These are phyloP conservation scores for Neocucurbitaria cava DNA, from an alignment of 2,329 filamentous ascomycete species.

Conservation along the genomic window DNA sequence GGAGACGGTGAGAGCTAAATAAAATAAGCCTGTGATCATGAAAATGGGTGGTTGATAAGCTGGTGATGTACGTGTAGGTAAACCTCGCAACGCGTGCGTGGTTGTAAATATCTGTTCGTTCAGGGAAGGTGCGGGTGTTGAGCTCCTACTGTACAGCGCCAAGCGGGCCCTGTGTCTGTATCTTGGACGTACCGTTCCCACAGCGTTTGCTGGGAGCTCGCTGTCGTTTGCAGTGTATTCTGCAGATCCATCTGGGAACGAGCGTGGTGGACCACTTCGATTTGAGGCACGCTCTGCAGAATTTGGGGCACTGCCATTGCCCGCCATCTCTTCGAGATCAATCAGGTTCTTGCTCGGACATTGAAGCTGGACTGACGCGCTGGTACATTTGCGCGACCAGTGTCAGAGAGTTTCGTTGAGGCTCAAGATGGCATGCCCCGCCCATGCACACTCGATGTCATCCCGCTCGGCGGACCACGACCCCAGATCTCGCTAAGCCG, in stretches of 20 bases:
- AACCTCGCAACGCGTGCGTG: not conserved
- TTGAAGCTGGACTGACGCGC: not conserved
- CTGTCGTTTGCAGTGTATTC: conserved; percentile 6
- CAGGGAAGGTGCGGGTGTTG: not conserved
- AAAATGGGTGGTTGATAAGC: not conserved
- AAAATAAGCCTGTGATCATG: conserved; percentile 4
- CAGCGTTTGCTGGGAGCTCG: conserved; percentile 13
- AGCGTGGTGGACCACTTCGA: conserved; percentile 4
- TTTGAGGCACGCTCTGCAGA: not conserved
- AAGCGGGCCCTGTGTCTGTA: not conserved
- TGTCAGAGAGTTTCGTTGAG: not conserved
- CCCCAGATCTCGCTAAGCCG: not conserved
- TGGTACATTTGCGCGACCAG: not conserved
- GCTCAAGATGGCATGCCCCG: not conserved
- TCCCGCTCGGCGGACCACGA: not conserved
- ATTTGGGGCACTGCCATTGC: conserved; percentile 2
- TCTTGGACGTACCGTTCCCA: conserved; percentile 12
- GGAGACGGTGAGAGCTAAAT: conserved; percentile 8
- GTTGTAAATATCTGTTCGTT: not conserved
- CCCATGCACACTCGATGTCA: not conserved
- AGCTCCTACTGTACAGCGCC: not conserved
- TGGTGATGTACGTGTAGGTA: not conserved
- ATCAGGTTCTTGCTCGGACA: not conserved
- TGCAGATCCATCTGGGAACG: conserved; percentile 4
- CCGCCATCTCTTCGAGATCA: conserved; percentile 5